Evolutionary conservation across 2,329 filamentous ascomycete species (phyloP).

Genomic region (Beauveria sp.): DNA sequence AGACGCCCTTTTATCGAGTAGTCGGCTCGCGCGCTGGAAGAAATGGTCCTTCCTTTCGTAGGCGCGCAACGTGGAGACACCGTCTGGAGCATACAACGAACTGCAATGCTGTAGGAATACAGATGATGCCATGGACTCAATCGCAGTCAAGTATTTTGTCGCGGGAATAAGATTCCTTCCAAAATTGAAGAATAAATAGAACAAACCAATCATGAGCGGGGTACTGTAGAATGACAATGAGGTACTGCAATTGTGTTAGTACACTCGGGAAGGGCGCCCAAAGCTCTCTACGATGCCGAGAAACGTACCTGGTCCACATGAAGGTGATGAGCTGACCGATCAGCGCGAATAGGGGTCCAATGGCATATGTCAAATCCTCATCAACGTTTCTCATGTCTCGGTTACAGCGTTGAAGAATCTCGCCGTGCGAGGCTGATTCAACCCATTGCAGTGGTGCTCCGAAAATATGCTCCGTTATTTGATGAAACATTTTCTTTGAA

Average conservation of each 20-base stretch:
- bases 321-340: neutral
- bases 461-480: neutral
- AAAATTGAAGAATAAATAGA: constrained; percentile 44
- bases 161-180: constrained; percentile 52
- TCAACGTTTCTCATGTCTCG: neutral
- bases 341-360: neutral
- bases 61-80: constrained; percentile 61
- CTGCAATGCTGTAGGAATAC: constrained; percentile 67
- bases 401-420: neutral
- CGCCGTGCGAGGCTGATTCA: neutral
- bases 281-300: neutral
- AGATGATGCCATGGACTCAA: constrained; percentile 61
- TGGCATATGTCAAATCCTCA: neutral
- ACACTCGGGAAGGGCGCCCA: neutral
- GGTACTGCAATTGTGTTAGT: neutral
- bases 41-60: constrained; percentile 57
- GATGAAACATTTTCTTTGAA: neutral
- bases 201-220: constrained; percentile 44
- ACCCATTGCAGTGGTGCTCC: neutral
- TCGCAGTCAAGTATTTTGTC: constrained; percentile 58
- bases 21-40: constrained; percentile 38
- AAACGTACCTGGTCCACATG: neutral
- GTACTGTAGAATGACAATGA: constrained; percentile 58
- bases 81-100: constrained; percentile 46
- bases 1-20: constrained; percentile 48